Evolutionary conservation across 805 yeast genomes (phyloP).

Genomic region (Candida andamanensis): DNA sequence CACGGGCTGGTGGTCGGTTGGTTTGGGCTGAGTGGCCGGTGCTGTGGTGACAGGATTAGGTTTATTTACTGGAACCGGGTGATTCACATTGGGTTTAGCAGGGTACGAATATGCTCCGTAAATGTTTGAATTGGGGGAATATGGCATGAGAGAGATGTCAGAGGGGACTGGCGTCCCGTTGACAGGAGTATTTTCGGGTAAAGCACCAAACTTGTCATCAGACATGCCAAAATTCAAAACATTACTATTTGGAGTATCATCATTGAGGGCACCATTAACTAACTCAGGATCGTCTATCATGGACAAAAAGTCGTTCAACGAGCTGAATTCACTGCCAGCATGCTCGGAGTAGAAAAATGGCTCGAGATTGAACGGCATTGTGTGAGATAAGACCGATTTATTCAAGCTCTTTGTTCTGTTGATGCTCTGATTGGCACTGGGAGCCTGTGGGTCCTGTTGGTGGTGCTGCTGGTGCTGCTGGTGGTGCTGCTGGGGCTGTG

Average conservation of each 20-base stretch:
- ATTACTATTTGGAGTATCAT: conserved; percentile 16
- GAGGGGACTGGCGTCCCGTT: conserved; percentile 6
- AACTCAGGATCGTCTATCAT: conserved; percentile 85
- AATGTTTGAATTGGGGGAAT: conserved; percentile 22
- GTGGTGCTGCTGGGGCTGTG: conserved; percentile 1
- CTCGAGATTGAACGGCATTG: conserved; percentile 49
- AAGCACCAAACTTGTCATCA: conserved; percentile 3
- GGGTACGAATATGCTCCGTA: too few relatives aligned
- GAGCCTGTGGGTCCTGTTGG: not conserved
- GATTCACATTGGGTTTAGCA: conserved; percentile 3
- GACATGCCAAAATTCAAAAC: conserved; percentile 19
- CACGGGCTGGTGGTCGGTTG: conserved; percentile 28
- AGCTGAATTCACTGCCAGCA: conserved; percentile 88
- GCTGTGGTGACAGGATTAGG: conserved; percentile 4
- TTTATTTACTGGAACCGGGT: conserved; percentile 3
- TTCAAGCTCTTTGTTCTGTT: conserved; percentile 8
- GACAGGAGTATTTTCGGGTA: too few relatives aligned
- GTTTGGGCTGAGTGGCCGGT: conserved; percentile 1
- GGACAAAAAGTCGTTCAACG: conserved; percentile 80
- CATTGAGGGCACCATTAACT: conserved; percentile 42
- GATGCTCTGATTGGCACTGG: not conserved
- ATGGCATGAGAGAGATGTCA: conserved; percentile 19
- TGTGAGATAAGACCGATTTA: conserved; percentile 33
- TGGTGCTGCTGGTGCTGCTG: not conserved
- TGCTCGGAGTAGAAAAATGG: conserved; percentile 87